phyloP scores from a whole-genome alignment of 345 rosid genomes.

The Ceriops zippeliana region DNA sequence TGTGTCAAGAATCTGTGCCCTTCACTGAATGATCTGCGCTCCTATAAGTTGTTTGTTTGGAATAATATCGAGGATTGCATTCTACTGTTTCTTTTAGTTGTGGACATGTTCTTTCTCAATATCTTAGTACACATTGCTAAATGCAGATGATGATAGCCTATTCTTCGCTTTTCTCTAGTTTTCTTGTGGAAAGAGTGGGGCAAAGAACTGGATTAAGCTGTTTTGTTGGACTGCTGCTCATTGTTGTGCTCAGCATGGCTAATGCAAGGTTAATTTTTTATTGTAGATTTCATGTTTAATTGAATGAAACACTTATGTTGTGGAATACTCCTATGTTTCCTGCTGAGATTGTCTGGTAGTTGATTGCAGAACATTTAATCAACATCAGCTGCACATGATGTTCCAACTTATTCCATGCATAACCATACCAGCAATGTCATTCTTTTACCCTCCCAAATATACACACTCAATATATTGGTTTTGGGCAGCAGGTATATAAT shows the following conservation, averaged over 20 bases:
- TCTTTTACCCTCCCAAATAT: slow-evolving; percentile 60
- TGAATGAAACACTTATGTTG: background rate
- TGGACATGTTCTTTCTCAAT: background rate
- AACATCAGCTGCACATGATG: slow-evolving; percentile 72
- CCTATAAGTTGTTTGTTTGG: background rate
- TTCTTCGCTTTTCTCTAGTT: slow-evolving; percentile 78
- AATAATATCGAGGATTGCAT: background rate
- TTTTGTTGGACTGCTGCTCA: slow-evolving; percentile 45
- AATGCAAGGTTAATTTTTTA: slow-evolving; percentile 63
- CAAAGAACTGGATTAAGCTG: slow-evolving; percentile 53
- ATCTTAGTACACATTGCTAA: slow-evolving; percentile 20
- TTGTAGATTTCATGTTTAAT: background rate
- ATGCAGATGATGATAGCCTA: slow-evolving; percentile 86
- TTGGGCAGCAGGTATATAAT: slow-evolving; percentile 62
- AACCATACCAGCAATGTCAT: slow-evolving; percentile 50
- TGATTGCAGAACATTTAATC: slow-evolving; percentile 88
- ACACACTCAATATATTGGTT: slow-evolving; percentile 73
- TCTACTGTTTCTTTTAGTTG: background rate
- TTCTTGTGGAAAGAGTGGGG: slow-evolving; percentile 79
- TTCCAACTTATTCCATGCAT: slow-evolving; percentile 72
- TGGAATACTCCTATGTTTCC: slow-evolving; percentile 13
- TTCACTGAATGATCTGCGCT: background rate
- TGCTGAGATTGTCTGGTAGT: slow-evolving; percentile 37
- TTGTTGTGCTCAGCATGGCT: slow-evolving; percentile 46
- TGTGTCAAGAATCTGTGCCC: background rate